Evolutionary conservation across 78 protist genomes (phyloP).

Genomic region (Dictyostelium purpureum): DNA sequence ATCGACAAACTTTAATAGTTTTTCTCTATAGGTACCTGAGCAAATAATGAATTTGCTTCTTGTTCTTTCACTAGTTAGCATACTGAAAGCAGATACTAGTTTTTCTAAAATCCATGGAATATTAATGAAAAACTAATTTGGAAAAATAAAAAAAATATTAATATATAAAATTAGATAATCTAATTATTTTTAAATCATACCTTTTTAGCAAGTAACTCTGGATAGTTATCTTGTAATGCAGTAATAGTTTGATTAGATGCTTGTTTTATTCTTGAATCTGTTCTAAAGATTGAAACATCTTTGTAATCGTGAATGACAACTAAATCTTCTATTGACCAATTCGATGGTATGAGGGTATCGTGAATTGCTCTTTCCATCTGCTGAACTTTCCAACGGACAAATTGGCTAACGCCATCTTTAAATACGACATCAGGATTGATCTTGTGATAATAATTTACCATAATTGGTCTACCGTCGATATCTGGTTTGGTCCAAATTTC

Average conservation of each 20-base stretch:
- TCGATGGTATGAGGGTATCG: background rate
- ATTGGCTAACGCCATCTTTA: conserved; percentile 13
- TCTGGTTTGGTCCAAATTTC: conserved; percentile 23
- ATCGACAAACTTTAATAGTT: conserved; percentile 34
- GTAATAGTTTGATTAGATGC: conserved; percentile 6
- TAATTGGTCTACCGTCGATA: conserved; percentile 39
- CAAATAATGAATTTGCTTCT: conserved; percentile 42
- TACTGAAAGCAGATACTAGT: background rate
- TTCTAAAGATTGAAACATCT: conserved; percentile 38
- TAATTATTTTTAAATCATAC: no score
- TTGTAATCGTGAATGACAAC: conserved; percentile 61
- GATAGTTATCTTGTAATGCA: conserved; percentile 44
- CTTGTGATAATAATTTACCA: conserved; percentile 48
- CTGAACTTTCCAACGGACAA: conserved; percentile 41
- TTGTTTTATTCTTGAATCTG: conserved; percentile 30
- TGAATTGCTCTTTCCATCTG: conserved; percentile 48
- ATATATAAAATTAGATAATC: no score
- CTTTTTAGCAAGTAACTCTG: conserved; percentile 42
- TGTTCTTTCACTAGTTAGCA: conserved; percentile 29
- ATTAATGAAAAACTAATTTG: conserved; percentile 40
- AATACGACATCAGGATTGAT: conserved; percentile 26
- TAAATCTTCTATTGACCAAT: conserved; percentile 7
- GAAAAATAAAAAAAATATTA: no score
- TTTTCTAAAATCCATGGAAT: conserved; percentile 39
- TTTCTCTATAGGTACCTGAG: background rate